Base-by-base conservation (phyloP, 208 protist species). In the Jaenimonas drosophilae region DNA sequence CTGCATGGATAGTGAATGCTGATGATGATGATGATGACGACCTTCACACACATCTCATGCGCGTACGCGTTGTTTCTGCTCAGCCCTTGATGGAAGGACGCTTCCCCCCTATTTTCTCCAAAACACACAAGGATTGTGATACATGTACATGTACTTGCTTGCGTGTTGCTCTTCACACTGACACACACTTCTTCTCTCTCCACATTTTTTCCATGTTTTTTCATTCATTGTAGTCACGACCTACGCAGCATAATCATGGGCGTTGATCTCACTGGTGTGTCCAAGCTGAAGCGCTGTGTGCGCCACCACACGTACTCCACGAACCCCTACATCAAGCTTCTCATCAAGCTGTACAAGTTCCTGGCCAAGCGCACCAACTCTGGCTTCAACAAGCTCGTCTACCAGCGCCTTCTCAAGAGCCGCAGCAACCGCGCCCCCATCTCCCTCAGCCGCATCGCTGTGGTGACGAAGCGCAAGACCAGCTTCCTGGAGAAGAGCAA, bases 311-410 rank as follows among this genome's bases (percentile, higher is more conserved):
- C 94, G 39, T 91, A 92, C 71, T 96, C 78, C 56, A 72, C 96
- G 60, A 97, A 99, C 71, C 85, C 95, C 27, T 99, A 99, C 93
- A 76, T 99, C 56, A 82, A 88, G 56, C 90, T 99, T 29, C 88
- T 99, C 38, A 96, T 99, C 60, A 98, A 98, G 91, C 91, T 99
- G 46, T 99, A 99, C 90, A 92, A 96, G 60, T 99, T 99, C 91
- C 89, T 99, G 34, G 88, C 96, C 17, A 91, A 98, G 64, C 93
- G 98, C 64, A 99, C 98, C 21, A 94, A 88, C 60, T 91, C 91
- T 40, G 67, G 94, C 37, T 99, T 99, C 94, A 99, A 99, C 94
- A 95, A 97, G 62, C 64, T 95, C 29, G 77, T 99, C 25, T 90
- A 99, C 48, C 72, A 88, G 75, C 79, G 88, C 59, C 91, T 99